Conservation (phyloP, 306 rosid genomes). For the Vicia faba region DNA sequence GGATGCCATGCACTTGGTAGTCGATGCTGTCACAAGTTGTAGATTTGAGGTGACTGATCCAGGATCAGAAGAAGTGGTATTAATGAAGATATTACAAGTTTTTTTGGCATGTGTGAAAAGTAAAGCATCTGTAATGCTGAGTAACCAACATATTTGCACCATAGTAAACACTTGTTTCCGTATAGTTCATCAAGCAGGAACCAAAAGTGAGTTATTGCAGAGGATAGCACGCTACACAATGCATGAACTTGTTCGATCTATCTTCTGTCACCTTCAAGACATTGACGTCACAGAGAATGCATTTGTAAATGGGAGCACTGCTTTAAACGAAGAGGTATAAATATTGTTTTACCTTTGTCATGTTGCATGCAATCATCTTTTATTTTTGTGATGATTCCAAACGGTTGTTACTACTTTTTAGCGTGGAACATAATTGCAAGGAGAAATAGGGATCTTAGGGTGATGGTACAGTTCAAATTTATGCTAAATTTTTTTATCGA, state of each 20-base stretch:
- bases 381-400: constrained; percentile 12
- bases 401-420: constrained; percentile 26
- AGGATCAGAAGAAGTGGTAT: constrained; percentile 92
- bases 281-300: constrained; percentile 55
- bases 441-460: constrained; percentile 19
- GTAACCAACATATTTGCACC: constrained; percentile 92
- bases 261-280: constrained; percentile 88
- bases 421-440: constrained; percentile 11
- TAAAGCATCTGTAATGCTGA: constrained; percentile 83
- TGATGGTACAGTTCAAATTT: constrained; percentile 11
- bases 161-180: constrained; percentile 95
- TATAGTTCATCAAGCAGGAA: constrained; percentile 94
- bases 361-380: constrained; percentile 28
- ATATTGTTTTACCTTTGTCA: constrained; percentile 12
- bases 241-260: constrained; percentile 91
- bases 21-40: constrained; percentile 95
- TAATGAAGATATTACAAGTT: constrained; percentile 94
- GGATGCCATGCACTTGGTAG: constrained; percentile 89
- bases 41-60: constrained; percentile 99
- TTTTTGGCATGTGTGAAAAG: constrained; percentile 92
- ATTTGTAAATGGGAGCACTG: constrained; percentile 52
- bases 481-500: constrained; percentile 2
- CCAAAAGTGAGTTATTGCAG: constrained; percentile 93
- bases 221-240: constrained; percentile 94
- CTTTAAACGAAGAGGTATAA: constrained; percentile 57